Evolutionary conservation across 2,329 filamentous ascomycete genomes (phyloP), one percentile per base, ranked within the genome.

Genomic region (Pseudogymnoascus sp.): DNA sequence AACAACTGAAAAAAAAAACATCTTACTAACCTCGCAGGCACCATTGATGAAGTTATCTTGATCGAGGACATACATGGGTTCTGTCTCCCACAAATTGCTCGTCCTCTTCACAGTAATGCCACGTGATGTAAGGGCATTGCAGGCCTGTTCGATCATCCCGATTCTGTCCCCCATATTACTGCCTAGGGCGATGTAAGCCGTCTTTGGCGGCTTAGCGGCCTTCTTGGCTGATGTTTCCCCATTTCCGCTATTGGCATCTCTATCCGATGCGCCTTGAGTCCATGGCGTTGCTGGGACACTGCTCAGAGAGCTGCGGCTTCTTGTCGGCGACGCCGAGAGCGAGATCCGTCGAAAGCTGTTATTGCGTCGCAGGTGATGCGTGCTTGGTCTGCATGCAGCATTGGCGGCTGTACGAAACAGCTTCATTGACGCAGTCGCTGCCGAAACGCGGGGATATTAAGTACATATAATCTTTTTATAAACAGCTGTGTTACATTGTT

Each of bases 61-160:
- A 64, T 96, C 88, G 63, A 88, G 76, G 64, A 96, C 88, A 73
- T 99, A 99, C 94, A 99, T 99, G 19, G 94, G 90, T 67, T 90
- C 85, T 3, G 92, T 99, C 75, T 97, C 91, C 82, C 94, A 99
- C 2, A 99, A 77, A 63, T 85, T 87, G 72, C 92, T 97, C 0
- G 92, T 96, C 67, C 86, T 80, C 68, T 83, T 80, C 37, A 99
- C 81, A 59, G 75, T 82, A 69, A 97, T 90, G 33, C 84, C 85
- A 19, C 82, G 78, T 45, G 78, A 76, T 64, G 89, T 83, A 83
- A 99, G 90, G 70, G 88, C 82, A 45, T 77, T 78, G 71, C 91
- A 92, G 0, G 94, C 92, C 67, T 81, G 79, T 72, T 96, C 91
- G 65, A 99, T 95, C 82, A 87, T 88, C 39, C 79, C 81, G 58